These are phyloP conservation scores for Rhytidiadelphus loreus DNA, from an alignment of 225 moss, liverwort and hornwort species.

Conservation along the genomic window DNA sequence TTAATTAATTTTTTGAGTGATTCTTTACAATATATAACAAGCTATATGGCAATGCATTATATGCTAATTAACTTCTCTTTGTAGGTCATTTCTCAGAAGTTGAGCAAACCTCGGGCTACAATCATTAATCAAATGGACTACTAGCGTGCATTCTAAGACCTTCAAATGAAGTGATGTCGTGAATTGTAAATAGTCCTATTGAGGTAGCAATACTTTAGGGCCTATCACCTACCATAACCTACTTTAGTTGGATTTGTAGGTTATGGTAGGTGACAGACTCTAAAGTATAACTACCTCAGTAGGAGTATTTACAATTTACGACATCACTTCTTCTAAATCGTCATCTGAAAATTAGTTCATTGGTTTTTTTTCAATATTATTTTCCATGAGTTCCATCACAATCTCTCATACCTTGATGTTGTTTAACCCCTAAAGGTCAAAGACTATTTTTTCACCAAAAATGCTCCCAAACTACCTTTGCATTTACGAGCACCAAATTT, in stretches of 20 bases:
- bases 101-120: accelerated
- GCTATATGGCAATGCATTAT: accelerated
- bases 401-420: not conserved
- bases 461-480: too few relatives aligned
- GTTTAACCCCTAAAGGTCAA: too few relatives aligned
- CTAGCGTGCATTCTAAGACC: accelerated
- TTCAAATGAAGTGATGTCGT: not conserved
- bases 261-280: not conserved
- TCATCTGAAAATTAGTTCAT: not conserved
- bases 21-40: not conserved
- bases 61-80: too few relatives aligned
- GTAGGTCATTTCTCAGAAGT: not conserved
- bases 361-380: not conserved
- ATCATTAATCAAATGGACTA: not conserved
- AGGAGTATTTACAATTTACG: not conserved
- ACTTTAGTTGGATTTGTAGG: too few relatives aligned
- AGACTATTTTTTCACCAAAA: too few relatives aligned
- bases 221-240: too few relatives aligned
- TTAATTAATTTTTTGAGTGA: not conserved
- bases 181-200: too few relatives aligned
- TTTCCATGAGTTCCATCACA: not conserved
- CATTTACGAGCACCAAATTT: too few relatives aligned
- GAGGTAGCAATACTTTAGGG: too few relatives aligned
- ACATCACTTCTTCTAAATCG: not conserved
- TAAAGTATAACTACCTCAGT: not conserved